phyloP scores from a whole-genome alignment of 805 yeast genomes.

The Kluyveromyces lactis region DNA sequence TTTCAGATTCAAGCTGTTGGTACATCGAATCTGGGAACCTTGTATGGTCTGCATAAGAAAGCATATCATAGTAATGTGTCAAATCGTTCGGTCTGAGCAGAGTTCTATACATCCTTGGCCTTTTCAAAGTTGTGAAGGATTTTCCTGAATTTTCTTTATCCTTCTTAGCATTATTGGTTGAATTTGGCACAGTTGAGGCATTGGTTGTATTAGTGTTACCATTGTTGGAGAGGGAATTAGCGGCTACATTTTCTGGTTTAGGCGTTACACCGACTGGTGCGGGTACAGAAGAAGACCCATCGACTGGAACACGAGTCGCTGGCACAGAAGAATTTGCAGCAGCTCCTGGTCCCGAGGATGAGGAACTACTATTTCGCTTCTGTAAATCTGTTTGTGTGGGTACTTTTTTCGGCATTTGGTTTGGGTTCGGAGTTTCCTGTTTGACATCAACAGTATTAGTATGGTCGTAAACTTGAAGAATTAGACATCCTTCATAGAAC shows the following conservation, averaged over 20 bases:
- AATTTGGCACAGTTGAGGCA: not conserved
- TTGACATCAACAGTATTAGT: conserved; percentile 38
- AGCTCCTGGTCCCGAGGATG: not conserved
- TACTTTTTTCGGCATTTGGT: conserved; percentile 3
- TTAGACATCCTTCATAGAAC: conserved; percentile 84
- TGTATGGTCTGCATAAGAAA: conserved; percentile 75
- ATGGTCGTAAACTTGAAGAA: conserved; percentile 82
- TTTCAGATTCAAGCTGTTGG: conserved; percentile 80
- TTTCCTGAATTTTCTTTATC: conserved; percentile 6
- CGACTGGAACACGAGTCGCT: not conserved
- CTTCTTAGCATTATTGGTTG: not conserved
- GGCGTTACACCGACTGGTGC: not conserved
- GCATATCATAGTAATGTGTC: conserved; percentile 75
- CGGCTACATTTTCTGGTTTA: not conserved
- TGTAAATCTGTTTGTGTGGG: conserved; percentile 8
- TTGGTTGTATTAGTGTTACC: not conserved
- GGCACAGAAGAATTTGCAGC: not conserved
- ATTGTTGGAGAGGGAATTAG: not conserved
- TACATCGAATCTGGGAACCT: conserved; percentile 74
- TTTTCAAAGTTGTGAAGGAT: conserved; percentile 22
- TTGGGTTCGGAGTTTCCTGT: conserved; percentile 11
- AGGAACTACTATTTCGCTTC: not conserved
- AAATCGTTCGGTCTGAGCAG: conserved; percentile 72
- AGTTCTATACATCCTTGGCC: conserved; percentile 71
- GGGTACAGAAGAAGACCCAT: not conserved